Base-by-base conservation (phyloP, 345 rosid species). In the Sapria himalayana region DNA sequence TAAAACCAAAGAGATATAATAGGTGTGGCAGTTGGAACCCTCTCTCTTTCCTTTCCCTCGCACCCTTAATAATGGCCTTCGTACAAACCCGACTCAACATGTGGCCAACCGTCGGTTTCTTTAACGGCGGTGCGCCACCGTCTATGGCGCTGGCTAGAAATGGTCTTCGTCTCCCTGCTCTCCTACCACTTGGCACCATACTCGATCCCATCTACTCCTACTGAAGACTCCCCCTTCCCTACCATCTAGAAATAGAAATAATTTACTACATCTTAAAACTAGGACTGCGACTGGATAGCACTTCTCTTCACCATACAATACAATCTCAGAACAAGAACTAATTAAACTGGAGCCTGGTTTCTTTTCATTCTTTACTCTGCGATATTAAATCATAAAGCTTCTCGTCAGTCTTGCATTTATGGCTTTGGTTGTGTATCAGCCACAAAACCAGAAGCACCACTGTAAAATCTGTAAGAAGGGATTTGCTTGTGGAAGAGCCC, bases 381-480 rank as follows among this genome's bases (percentile, higher is more conserved):
- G 54, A 44, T 43, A 42, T 40, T 45, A 3, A 17, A 35, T 29
- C 47, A 13, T 27, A 46, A 45, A 32, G 25, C 12, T 27, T 20
- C n/a, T 32, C 23, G 15, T 19, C 46, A 41, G 5, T 31, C 7
- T 51, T 15, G 1, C 3, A 19, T 39, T 29, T 17, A 78, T 78
- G 91, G 82, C 77, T 41, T 60, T 71, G 41, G 43, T 62, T 43
- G 67, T 71, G 31, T 79, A 71, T 51, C 76, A 57, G 33, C 57
- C n/a, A n/a, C n/a, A n/a, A n/a, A 54, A 49, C 47, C 64, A 58
- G 22, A 77, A 73, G 51, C 66, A 74, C 39, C 74, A 57, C 10
- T 78, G 91, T 44, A 74, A 67, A 29, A 78, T 74, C 20, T 78
- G 91, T 64, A 74, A 74, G 64, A 74, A 74, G 54, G 82, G 82